phyloP scores from a whole-genome alignment of 768 basidiomycete genomes.

The Boletus insuetus region DNA sequence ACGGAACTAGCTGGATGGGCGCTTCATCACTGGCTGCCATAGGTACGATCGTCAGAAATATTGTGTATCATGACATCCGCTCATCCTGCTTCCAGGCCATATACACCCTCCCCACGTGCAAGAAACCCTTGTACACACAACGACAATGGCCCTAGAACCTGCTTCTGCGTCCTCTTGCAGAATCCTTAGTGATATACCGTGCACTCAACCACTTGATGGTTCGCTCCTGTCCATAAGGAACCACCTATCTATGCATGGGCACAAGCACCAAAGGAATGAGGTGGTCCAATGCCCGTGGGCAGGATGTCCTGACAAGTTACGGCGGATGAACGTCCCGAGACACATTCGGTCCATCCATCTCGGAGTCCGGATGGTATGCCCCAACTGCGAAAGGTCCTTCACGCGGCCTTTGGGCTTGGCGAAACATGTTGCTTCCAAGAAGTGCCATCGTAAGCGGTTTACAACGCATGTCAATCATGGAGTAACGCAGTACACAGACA shows the following conservation, averaged over 20 bases:
- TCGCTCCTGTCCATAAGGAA: not conserved
- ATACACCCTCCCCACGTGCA: not conserved
- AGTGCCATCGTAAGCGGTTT: not conserved
- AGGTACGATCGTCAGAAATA: not conserved
- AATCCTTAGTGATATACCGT: not conserved
- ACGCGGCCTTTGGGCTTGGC: conserved; percentile 9
- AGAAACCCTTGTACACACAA: not conserved
- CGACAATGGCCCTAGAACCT: not conserved
- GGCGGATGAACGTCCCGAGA: conserved; percentile 10
- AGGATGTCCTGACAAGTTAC: conserved; percentile 3
- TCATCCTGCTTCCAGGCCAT: not conserved
- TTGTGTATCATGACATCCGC: not conserved
- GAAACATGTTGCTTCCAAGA: conserved; percentile 11
- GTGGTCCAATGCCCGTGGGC: conserved; percentile 4
- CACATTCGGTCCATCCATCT: conserved; percentile 10
- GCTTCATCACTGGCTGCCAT: not conserved
- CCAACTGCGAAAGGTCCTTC: conserved; percentile 9
- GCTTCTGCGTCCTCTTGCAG: not conserved
- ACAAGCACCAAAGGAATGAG: conserved; percentile 3
- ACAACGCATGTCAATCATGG: not conserved
- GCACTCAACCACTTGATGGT: conserved; percentile 1
- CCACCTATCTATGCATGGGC: conserved; percentile 4
- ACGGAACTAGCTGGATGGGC: not conserved
- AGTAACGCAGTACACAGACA: not conserved
- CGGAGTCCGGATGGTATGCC: conserved; percentile 5